A percentile compares a stretch with the other conserved stretches of the same genome.
Evolutionary conservation across 441 rosid species (phyloP).

Genomic region (Manihot esculenta): DNA sequence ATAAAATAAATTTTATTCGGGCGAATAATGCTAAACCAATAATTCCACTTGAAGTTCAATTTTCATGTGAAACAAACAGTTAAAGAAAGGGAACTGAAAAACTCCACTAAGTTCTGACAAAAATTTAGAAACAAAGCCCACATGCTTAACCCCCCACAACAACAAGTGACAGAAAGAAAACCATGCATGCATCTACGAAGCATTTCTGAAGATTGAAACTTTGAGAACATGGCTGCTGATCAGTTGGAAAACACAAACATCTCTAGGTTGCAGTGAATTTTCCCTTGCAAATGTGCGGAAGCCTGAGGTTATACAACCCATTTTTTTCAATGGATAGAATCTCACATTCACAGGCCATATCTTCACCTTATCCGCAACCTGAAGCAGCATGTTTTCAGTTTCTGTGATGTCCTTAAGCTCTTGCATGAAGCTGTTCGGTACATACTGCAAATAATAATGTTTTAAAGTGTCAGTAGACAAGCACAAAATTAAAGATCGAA

Average conservation of each 20-base stretch:
- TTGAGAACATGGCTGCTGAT: background rate
- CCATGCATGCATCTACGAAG: too few species aligned
- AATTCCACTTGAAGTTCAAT: too few species aligned
- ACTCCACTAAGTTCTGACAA: too few species aligned
- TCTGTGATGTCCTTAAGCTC: background rate
- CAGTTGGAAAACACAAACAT: constrained; percentile 3
- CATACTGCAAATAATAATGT: background rate
- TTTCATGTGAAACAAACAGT: too few species aligned
- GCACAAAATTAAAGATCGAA: background rate
- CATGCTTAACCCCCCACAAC: too few species aligned
- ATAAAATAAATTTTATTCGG: too few species aligned
- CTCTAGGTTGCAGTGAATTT: background rate
- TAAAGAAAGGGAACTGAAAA: too few species aligned
- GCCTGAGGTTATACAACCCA: background rate
- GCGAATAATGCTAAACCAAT: too few species aligned
- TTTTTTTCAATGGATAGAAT: background rate
- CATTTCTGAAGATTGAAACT: too few species aligned
- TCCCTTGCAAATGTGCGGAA: background rate
- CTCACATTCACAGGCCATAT: background rate
- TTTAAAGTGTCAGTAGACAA: too few species aligned
- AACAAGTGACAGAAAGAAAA: too few species aligned
- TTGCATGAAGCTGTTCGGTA: background rate
- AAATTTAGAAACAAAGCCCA: too few species aligned
- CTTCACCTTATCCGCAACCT: background rate
- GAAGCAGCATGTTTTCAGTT: background rate